A percentile compares a stretch with the other conserved stretches of the same genome.
Evolutionary conservation across 257 asterid species (phyloP).

Genomic region (Nicotiana otophora): DNA sequence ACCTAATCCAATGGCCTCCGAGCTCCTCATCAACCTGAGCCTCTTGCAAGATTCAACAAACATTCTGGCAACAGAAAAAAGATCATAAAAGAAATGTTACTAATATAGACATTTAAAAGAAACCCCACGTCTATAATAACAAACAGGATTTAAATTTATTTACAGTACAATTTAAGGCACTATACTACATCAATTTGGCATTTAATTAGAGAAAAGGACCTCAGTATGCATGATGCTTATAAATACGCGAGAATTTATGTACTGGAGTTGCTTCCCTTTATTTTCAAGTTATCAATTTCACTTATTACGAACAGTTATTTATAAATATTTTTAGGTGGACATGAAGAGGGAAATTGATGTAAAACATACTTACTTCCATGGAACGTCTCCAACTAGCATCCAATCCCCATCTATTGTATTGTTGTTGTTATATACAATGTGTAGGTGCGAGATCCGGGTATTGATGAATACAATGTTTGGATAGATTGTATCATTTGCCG

Average conservation of each 20-base stretch:
- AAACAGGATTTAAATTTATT: neutral
- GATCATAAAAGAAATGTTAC: neutral
- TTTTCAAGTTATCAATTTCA: neutral
- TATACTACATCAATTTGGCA: too few species aligned
- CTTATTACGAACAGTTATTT: neutral
- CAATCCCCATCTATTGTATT: slow-evolving; percentile 89
- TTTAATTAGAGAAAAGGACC: too few species aligned
- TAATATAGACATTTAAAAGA: neutral
- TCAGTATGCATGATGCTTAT: too few species aligned
- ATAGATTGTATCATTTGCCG: too few species aligned
- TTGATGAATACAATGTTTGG: too few species aligned
- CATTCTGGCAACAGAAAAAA: slow-evolving; percentile 42
- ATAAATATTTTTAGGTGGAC: too few species aligned
- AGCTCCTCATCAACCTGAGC: slow-evolving; percentile 66
- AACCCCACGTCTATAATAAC: neutral
- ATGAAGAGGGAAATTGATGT: neutral
- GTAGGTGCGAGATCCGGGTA: too few species aligned
- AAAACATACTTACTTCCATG: slow-evolving; percentile 60
- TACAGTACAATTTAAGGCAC: neutral
- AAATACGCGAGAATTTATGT: too few species aligned
- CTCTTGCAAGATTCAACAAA: slow-evolving; percentile 74
- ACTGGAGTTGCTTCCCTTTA: neutral
- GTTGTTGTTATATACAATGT: too few species aligned
- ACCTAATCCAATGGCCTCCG: slow-evolving; percentile 32
- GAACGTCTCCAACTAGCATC: slow-evolving; percentile 90